A percentile compares a stretch with the other conserved stretches of the same genome.
These are phyloP conservation scores for Coemansia sp. DNA, from an alignment of 371 early-diverging fungal species.

Conservation along the genomic window DNA sequence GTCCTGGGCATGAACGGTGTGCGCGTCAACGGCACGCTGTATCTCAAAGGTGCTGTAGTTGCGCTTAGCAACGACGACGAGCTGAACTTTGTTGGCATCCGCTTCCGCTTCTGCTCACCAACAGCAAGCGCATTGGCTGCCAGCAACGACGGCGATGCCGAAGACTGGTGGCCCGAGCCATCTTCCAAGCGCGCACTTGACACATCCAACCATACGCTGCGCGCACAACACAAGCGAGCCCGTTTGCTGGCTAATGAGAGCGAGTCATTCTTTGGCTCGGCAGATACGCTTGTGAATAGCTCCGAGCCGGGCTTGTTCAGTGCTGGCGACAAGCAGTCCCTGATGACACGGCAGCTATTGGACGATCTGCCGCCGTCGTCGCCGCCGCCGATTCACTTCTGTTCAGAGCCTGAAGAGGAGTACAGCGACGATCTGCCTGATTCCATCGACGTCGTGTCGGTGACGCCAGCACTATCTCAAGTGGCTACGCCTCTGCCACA, in stretches of 20 bases:
- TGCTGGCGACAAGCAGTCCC: neutral
- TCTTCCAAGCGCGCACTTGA: neutral
- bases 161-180: slow-evolving; percentile 37
- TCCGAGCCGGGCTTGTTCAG: slow-evolving; percentile 18
- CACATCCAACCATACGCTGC: neutral
- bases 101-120: slow-evolving; percentile 37
- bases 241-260: slow-evolving; percentile 14
- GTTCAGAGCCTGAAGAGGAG: slow-evolving; percentile 8
- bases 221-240: slow-evolving; percentile 19
- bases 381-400: slow-evolving; percentile 28
- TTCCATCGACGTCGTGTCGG: slow-evolving; percentile 12
- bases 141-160: slow-evolving; percentile 3
- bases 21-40: slow-evolving; percentile 46
- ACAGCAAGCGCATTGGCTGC: neutral
- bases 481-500: neutral
- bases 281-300: slow-evolving; percentile 40
- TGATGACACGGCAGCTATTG: slow-evolving; percentile 11
- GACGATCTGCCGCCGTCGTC: slow-evolving; percentile 44
- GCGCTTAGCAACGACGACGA: slow-evolving; percentile 30
- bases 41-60: slow-evolving; percentile 13
- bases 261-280: slow-evolving; percentile 20
- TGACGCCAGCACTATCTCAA: neutral
- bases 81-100: slow-evolving; percentile 50
- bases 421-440: slow-evolving; percentile 25
- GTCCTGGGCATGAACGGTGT: slow-evolving; percentile 49